These are phyloP conservation scores for Talaromyces sp. DNA, from an alignment of 2,329 filamentous ascomycete species.

Conservation along the genomic window DNA sequence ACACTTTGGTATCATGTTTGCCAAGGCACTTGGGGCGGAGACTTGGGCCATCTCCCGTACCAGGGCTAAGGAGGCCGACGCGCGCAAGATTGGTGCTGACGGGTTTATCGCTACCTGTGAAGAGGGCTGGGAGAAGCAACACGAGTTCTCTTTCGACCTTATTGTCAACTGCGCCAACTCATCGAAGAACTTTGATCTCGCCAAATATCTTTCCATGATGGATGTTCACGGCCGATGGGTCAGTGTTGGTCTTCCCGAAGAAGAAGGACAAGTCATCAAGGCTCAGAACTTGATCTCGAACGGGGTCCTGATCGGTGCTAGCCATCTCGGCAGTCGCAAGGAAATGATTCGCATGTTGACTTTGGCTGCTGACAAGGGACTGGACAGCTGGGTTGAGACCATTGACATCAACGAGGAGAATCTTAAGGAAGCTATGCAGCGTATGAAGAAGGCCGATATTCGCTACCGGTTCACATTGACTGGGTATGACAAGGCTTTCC, in stretches of 20 bases:
- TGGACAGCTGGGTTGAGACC: constrained; percentile 66
- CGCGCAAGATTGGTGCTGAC: constrained; percentile 57
- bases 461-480: constrained; percentile 69
- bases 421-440: constrained; percentile 65
- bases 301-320: constrained; percentile 66
- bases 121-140: constrained; percentile 56
- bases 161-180: constrained; percentile 72
- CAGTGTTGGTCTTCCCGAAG: constrained; percentile 74
- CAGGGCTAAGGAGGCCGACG: constrained; percentile 58
- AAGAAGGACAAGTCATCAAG: constrained; percentile 65
- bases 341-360: constrained; percentile 71
- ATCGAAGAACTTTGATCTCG: constrained; percentile 63
- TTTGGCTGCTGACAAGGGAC: constrained; percentile 64
- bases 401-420: constrained; percentile 69
- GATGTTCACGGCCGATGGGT: constrained; percentile 80
- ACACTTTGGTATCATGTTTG: constrained; percentile 66
- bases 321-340: constrained; percentile 65
- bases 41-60: constrained; percentile 60
- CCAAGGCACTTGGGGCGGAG: constrained; percentile 63
- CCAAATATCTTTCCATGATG: constrained; percentile 69
- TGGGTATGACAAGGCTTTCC: constrained; percentile 38
- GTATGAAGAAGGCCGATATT: constrained; percentile 67
- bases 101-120: constrained; percentile 57
- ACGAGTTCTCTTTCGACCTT: constrained; percentile 57
- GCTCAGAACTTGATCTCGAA: constrained; percentile 72